These are phyloP conservation scores for Fusarium napiforme DNA, from an alignment of 2,329 filamentous ascomycete species.

Conservation along the genomic window DNA sequence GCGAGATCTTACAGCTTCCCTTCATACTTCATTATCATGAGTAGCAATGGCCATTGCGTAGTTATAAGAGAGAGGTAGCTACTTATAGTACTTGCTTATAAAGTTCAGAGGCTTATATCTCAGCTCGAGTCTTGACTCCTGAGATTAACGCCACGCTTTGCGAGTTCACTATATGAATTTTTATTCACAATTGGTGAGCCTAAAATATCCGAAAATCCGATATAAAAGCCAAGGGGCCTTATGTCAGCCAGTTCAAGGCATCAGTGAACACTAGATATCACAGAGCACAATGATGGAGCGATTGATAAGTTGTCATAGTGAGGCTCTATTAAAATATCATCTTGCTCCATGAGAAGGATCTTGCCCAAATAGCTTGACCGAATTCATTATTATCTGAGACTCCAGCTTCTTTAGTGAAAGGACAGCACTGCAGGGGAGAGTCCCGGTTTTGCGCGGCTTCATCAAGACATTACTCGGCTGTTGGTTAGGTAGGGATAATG, in stretches of 20 bases:
- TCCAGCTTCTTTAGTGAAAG: not conserved
- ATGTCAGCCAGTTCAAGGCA: not conserved
- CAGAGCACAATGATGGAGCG: not conserved
- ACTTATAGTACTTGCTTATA: not conserved
- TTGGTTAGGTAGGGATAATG: not conserved
- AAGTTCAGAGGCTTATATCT: not conserved
- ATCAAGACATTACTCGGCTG: not conserved
- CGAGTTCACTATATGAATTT: not conserved
- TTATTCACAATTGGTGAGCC: not conserved
- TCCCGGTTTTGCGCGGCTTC: not conserved
- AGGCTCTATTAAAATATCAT: not conserved
- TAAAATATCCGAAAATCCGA: not conserved
- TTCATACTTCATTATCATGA: not conserved
- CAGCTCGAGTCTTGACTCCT: not conserved
- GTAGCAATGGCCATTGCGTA: not conserved
- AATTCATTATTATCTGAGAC: not conserved
- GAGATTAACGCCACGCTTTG: not conserved
- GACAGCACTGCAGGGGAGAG: not conserved
- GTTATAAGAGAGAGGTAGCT: not conserved
- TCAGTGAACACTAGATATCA: not conserved
- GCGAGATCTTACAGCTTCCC: not conserved
- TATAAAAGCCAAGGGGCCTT: rapidly evolving
- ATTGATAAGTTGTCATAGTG: not conserved
- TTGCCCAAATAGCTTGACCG: not conserved
- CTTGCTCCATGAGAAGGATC: not conserved